These are phyloP conservation scores for Raffaelea albimanens DNA, from an alignment of 2,329 filamentous ascomycete species.

Conservation along the genomic window DNA sequence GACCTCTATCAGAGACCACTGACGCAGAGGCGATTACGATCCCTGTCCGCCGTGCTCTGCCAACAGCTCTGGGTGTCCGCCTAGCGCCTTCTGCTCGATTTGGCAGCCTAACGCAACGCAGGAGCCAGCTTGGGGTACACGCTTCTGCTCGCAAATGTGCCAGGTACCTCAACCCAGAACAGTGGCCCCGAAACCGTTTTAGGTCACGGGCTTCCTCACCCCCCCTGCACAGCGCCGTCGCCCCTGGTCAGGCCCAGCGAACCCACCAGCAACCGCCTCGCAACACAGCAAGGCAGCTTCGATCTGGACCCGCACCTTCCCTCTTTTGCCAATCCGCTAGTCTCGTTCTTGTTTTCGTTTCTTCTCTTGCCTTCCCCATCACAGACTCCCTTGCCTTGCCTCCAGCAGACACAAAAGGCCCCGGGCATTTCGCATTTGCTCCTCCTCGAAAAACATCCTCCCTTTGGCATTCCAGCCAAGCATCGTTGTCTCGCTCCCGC, in stretches of 20 bases:
- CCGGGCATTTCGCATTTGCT: no score
- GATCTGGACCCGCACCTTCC: neutral
- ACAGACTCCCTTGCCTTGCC: neutral
- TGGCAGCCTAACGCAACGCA: slow-evolving; percentile 3
- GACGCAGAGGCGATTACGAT: no score
- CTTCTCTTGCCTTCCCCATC: neutral
- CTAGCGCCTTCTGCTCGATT: neutral
- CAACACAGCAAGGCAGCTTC: no score
- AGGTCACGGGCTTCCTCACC: neutral
- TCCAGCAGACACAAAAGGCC: neutral
- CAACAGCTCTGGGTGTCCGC: no score
- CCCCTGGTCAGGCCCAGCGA: no score
- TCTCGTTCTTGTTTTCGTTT: neutral
- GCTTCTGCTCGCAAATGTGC: neutral
- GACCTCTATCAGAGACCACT: no score
- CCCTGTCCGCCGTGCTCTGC: no score
- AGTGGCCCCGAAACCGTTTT: neutral
- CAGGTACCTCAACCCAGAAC: neutral
- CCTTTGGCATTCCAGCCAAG: no score
- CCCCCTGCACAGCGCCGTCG: no score
- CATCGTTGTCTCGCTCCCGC: no score
- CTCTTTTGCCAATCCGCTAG: slow-evolving; percentile 1
- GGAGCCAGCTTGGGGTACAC: slow-evolving; percentile 1
- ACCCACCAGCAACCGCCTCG: no score
- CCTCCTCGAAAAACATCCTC: no score